Conservation (phyloP, 192 early-diverging fungal genomes). For the Linnemannia zychae region DNA sequence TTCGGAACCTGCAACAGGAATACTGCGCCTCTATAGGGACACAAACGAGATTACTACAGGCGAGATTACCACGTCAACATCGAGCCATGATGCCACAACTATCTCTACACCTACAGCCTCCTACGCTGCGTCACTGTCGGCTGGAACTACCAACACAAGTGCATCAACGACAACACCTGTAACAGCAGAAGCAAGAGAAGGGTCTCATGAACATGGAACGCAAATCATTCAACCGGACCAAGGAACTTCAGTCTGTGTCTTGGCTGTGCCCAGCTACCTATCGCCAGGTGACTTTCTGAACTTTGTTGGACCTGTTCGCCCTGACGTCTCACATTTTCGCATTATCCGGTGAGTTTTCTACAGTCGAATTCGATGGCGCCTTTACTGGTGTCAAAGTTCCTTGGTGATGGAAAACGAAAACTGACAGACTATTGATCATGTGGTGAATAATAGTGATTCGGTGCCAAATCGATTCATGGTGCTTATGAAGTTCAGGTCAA, state of each 20-base stretch:
- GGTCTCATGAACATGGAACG: slow-evolving; percentile 16
- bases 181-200: neutral
- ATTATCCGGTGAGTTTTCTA: slow-evolving; percentile 64
- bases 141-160: neutral
- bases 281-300: slow-evolving; percentile 90
- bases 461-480: slow-evolving; percentile 92
- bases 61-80: slow-evolving; percentile 1
- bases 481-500: slow-evolving; percentile 81
- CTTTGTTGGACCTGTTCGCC: slow-evolving; percentile 79
- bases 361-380: neutral
- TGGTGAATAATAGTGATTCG: slow-evolving; percentile 71
- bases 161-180: neutral
- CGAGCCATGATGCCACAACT: neutral
- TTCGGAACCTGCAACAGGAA: slow-evolving; percentile 59
- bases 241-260: slow-evolving; percentile 72
- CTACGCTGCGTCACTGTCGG: neutral
- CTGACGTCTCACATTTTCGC: slow-evolving; percentile 83
- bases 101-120: neutral
- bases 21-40: slow-evolving; percentile 78
- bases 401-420: neutral
- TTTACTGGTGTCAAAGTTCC: neutral
- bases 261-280: slow-evolving; percentile 93
- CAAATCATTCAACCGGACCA: slow-evolving; percentile 52
- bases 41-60: slow-evolving; percentile 58
- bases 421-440: neutral